Evolutionary conservation across 2,329 filamentous ascomycete species (phyloP).

Genomic region (Trichoderma asperellum): DNA sequence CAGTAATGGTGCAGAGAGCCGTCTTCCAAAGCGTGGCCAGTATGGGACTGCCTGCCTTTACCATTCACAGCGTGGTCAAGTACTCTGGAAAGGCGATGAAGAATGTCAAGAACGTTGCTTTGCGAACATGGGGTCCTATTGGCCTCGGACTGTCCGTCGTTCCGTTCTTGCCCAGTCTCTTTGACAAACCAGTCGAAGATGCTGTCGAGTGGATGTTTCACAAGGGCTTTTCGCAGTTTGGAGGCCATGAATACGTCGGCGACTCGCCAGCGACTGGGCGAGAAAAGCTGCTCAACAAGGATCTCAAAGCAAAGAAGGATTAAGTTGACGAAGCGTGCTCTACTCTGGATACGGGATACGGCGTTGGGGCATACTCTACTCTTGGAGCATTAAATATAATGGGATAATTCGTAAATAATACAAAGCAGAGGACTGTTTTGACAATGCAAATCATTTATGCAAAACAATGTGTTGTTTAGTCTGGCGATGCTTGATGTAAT

Average conservation of each 20-base stretch:
- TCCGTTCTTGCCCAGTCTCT: constrained; percentile 80
- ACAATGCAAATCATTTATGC: not conserved
- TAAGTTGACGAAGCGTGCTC: constrained; percentile 38
- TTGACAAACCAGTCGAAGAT: constrained; percentile 90
- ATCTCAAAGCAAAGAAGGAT: constrained; percentile 53
- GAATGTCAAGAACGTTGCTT: constrained; percentile 70
- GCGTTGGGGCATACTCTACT: constrained; percentile 22
- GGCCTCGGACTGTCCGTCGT: constrained; percentile 79
- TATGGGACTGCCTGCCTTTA: constrained; percentile 93
- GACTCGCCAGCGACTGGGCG: constrained; percentile 57
- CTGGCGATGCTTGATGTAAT: not conserved
- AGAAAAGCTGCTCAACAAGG: constrained; percentile 47
- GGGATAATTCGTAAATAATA: not conserved
- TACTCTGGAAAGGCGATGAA: constrained; percentile 90
- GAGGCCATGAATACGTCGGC: constrained; percentile 63
- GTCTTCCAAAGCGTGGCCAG: constrained; percentile 89
- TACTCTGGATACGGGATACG: not conserved
- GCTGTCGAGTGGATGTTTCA: constrained; percentile 91
- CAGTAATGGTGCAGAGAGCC: constrained; percentile 87
- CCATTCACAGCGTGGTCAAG: constrained; percentile 88
- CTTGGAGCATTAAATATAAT: not conserved
- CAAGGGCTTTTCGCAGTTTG: constrained; percentile 74
- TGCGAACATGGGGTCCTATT: constrained; percentile 89
- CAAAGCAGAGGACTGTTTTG: not conserved
- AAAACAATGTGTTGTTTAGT: not conserved